Evolutionary conservation across 805 yeast genomes (phyloP).

Genomic region (Saccharomyces mikatae): DNA sequence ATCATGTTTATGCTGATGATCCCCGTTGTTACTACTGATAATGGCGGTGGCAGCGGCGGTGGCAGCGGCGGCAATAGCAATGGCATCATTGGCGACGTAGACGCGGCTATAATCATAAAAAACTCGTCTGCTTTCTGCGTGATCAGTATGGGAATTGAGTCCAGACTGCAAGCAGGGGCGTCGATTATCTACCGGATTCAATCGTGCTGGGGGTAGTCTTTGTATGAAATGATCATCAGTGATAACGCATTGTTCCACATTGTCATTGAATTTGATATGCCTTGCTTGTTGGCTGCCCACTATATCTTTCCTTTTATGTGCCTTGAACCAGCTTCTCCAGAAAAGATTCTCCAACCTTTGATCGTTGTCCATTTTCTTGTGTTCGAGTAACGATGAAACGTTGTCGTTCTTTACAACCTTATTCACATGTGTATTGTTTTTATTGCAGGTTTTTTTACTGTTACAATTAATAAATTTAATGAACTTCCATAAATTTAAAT

Average conservation of each 20-base stretch:
- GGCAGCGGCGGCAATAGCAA: not conserved
- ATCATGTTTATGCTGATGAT: not conserved
- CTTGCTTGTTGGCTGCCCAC: slow-evolving; percentile 21
- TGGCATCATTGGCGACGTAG: not conserved
- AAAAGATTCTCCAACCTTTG: slow-evolving; percentile 76
- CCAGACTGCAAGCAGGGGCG: not conserved
- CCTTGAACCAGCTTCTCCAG: slow-evolving; percentile 95
- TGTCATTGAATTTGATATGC: slow-evolving; percentile 7
- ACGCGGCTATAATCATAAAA: not conserved
- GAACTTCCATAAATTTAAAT: slow-evolving; percentile 83
- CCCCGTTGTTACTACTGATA: not conserved
- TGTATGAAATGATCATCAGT: not conserved
- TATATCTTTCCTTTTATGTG: slow-evolving; percentile 22
- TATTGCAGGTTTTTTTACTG: not conserved
- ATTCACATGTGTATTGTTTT: not conserved
- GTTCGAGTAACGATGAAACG: slow-evolving; percentile 1
- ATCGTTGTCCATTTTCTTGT: slow-evolving; percentile 57
- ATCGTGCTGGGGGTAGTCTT: not conserved
- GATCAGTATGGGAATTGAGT: not conserved
- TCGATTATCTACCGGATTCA: not conserved
- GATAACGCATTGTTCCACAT: slow-evolving; percentile 7
- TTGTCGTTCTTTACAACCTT: not conserved
- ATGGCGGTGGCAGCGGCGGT: not conserved
- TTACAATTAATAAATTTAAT: slow-evolving; percentile 60
- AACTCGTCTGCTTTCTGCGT: not conserved